phyloP scores from a whole-genome alignment of 2,329 filamentous ascomycete species.

The Chrysoporthe puriensis region DNA sequence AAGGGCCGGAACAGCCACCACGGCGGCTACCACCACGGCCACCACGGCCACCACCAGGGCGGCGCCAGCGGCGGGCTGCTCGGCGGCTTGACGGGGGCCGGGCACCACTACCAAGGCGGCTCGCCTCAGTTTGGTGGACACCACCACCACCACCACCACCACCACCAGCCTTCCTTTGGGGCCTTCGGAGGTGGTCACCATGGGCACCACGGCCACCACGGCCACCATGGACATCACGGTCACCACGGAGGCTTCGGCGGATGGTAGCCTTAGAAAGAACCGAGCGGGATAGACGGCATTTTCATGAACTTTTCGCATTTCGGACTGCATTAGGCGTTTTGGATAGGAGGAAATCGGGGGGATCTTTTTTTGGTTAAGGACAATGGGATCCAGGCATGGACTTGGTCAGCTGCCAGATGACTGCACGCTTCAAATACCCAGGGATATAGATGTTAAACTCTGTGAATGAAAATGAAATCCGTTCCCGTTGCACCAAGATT shows the following conservation, averaged over 20 bases:
- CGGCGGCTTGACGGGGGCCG: constrained; percentile 23
- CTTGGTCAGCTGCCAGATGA: background rate
- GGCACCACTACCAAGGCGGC: background rate
- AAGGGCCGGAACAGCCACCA: constrained; percentile 36
- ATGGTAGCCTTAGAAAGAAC: background rate
- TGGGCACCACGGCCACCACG: constrained; percentile 19
- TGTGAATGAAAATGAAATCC: too few relatives aligned
- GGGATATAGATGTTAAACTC: background rate
- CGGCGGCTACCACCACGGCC: constrained; percentile 16
- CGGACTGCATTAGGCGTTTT: background rate
- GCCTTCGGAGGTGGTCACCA: constrained; percentile 15
- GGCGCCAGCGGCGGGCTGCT: constrained; percentile 20
- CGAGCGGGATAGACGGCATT: background rate
- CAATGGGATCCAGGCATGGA: background rate
- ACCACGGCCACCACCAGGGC: constrained; percentile 19
- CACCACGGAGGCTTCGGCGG: constrained; percentile 16
- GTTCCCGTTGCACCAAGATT: too few relatives aligned
- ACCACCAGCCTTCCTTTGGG: background rate
- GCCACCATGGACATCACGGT: constrained; percentile 18
- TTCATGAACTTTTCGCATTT: constrained; percentile 1
- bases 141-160: background rate
- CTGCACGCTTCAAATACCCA: background rate
- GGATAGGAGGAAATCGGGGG: background rate
- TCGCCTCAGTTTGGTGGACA: background rate
- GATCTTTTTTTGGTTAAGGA: background rate